Conservation (phyloP, 495 filamentous ascomycete species). For the Penicillium ucsense region DNA sequence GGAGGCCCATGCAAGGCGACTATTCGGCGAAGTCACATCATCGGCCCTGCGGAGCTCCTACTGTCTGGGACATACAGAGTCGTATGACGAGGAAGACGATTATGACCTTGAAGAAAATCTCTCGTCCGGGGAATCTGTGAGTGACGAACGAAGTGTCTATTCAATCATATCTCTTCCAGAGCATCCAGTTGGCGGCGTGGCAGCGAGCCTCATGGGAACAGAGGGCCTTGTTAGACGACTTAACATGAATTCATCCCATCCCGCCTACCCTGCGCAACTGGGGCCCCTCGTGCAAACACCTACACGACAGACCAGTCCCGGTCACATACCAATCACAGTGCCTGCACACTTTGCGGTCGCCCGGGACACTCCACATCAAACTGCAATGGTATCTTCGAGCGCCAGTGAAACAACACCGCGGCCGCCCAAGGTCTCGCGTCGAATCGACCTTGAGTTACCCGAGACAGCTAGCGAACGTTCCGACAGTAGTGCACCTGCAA, state of each 20-base stretch:
- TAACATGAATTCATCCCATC: constrained; percentile 51
- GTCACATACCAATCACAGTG: neutral
- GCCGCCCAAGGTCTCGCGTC: constrained; percentile 22
- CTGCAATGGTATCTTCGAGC: constrained; percentile 5
- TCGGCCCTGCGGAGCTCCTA: constrained; percentile 61
- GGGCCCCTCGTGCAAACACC: constrained; percentile 25
- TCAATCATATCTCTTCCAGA: constrained; percentile 35
- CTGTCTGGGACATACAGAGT: constrained; percentile 29
- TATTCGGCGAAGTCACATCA: constrained; percentile 74
- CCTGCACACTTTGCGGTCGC: constrained; percentile 10
- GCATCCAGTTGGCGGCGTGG: constrained; percentile 30
- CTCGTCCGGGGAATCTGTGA: constrained; percentile 41
- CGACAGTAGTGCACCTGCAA: constrained; percentile 12
- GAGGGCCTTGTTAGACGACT: constrained; percentile 59
- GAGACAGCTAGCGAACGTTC: constrained; percentile 39
- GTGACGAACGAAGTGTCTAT: constrained; percentile 26
- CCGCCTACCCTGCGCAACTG: constrained; percentile 21
- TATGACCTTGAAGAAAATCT: constrained; percentile 23
- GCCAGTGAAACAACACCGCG: constrained; percentile 23
- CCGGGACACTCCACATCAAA: constrained; percentile 6
- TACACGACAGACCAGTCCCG: constrained; percentile 25
- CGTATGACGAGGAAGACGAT: constrained; percentile 16
- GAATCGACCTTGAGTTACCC: constrained; percentile 29
- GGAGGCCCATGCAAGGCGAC: constrained; percentile 32
- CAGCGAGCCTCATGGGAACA: constrained; percentile 54